Evolutionary conservation across 805 yeast species (phyloP), one percentile per base, ranked within the genome.

Genomic region (Saccharomycopsis synnaedendra): DNA sequence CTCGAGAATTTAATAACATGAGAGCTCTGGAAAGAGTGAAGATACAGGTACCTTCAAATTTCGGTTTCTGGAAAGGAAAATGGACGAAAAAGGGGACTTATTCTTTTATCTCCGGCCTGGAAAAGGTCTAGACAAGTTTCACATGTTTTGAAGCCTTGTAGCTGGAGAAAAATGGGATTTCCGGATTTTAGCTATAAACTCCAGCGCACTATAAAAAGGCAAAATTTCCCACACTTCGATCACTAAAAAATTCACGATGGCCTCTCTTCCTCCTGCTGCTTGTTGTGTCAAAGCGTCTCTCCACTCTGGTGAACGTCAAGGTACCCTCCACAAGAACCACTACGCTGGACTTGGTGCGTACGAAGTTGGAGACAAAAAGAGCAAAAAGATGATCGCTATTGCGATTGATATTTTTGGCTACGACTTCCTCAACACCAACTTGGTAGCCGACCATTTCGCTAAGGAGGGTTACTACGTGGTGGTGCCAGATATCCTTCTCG

Each of bases 401-500:
- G 51, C 80, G 39, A 72, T 93, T 40, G 96, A 88, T 60, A 67
- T 87, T 42, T 76, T 61, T 52, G 96, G 96, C 36, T 64, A 72
- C 60, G 66, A 66, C 42, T 71, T 69, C 59, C 68, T 67, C 60
- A 87, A 88, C 62, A 64, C 64, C 36, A 64, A 72, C 56, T 68
- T 88, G 56, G 60, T 78, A 52, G 90, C 88, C 10, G 88, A 82
- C 59, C 65, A 68, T 46, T 75, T 83, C 52, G 84, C 89, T 42
- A 63, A 63, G 43, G 61, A 61, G 5, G 85, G 86, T 29, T 85
- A 72, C 65, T 74, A 72, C 41, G 89, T 82, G 1, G 67, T 81
- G 42, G 64, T 82, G 34, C 95, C 95, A n/a, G 96, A 87, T 62
- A 69, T 85, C 50, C 71, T 85, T 55, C 63, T 74, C 32, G 76